A percentile compares a stretch with the other conserved stretches of the same genome.
Evolutionary conservation across 1,284 basidiomycete genomes (phyloP).

Genomic region (Tilletiopsis washingtonensis): DNA sequence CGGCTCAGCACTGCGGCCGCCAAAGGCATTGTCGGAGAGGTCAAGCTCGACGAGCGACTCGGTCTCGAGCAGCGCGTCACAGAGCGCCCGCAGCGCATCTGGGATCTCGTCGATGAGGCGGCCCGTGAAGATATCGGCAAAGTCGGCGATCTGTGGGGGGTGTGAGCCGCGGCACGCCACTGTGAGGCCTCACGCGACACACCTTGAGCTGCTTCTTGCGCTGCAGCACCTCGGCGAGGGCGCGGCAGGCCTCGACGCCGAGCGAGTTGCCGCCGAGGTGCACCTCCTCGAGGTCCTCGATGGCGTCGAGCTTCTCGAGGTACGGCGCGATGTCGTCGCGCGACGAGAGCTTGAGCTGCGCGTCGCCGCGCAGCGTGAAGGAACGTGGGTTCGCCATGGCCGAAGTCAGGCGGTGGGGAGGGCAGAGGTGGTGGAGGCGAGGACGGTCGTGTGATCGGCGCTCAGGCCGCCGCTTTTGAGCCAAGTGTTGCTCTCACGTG

Average conservation of each 20-base stretch:
- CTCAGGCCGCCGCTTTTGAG: too few relatives aligned
- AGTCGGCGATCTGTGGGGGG: constrained; percentile 69
- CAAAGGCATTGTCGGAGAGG: constrained; percentile 93
- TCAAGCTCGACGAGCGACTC: constrained; percentile 76
- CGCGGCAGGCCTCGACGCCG: constrained; percentile 80
- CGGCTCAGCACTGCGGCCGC: constrained; percentile 87
- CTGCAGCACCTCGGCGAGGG: constrained; percentile 71
- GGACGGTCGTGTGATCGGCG: too few relatives aligned
- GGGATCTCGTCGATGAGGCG: constrained; percentile 94
- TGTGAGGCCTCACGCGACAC: neutral
- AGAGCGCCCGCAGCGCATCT: constrained; percentile 75
- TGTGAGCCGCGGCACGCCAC: neutral
- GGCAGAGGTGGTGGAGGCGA: too few relatives aligned
- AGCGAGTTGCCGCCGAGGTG: constrained; percentile 94
- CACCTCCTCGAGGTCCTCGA: constrained; percentile 68
- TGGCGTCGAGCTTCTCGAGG: constrained; percentile 54
- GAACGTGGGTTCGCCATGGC: too few relatives aligned
- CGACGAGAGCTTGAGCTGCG: constrained; percentile 69
- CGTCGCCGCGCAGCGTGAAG: neutral
- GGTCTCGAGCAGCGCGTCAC: constrained; percentile 73
- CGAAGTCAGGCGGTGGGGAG: too few relatives aligned
- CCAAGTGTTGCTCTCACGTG: too few relatives aligned
- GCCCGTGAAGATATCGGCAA: constrained; percentile 96
- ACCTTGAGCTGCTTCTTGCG: constrained; percentile 68
- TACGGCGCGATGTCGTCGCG: constrained; percentile 71